Percentiles rank a stretch among this genome's conserved stretches.
Evolutionary conservation across 257 asterid species (phyloP).

Genomic region (Lithospermum erythrorhizon): DNA sequence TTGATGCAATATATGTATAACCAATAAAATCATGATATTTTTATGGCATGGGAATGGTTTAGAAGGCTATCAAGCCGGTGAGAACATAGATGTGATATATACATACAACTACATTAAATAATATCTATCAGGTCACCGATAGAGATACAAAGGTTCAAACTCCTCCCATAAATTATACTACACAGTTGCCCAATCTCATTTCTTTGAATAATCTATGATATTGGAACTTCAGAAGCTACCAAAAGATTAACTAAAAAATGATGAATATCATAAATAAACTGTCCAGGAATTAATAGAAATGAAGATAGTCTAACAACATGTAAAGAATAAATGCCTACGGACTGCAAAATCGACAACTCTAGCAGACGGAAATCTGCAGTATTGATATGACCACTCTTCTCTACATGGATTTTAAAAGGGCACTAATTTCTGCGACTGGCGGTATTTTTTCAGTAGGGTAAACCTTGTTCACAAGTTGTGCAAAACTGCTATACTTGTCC

Average conservation of each 20-base stretch:
- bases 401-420: slow-evolving; percentile 67
- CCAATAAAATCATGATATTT: too few species aligned
- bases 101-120: too few species aligned
- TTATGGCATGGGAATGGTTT: too few species aligned
- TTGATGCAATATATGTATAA: too few species aligned
- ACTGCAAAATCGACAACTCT: background rate
- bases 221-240: background rate
- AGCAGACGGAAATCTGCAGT: too few species aligned
- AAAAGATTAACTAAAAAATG: background rate
- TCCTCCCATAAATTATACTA: background rate
- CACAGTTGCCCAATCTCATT: background rate
- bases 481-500: slow-evolving; percentile 77
- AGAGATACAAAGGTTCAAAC: too few species aligned
- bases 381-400: slow-evolving; percentile 10
- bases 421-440: slow-evolving; percentile 60
- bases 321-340: background rate
- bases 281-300: background rate
- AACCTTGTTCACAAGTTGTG: slow-evolving; percentile 68
- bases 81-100: too few species aligned
- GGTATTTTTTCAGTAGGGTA: slow-evolving; percentile 83
- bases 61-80: too few species aligned
- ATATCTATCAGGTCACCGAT: too few species aligned
- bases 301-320: background rate
- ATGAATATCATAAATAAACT: background rate
- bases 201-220: background rate